Base-by-base conservation (phyloP, 352 stramenopile species). In the Globisporangium nodosum region DNA sequence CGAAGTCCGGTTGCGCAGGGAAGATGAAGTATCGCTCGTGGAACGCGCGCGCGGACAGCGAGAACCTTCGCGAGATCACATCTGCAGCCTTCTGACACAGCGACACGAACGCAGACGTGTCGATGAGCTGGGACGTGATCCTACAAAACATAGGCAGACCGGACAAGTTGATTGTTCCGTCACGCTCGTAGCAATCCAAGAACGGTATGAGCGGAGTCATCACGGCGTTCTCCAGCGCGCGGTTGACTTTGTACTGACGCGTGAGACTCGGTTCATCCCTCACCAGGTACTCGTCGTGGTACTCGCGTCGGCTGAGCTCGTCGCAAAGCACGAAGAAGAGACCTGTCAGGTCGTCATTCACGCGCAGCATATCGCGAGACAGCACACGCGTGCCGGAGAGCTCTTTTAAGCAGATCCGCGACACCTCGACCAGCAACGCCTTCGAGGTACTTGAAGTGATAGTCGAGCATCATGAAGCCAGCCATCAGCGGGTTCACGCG, bases 271-370 rank as follows among this genome's bases (percentile, higher is more conserved):
- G 47, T 1, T 30, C 50, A 16, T 49, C 35, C 3, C 6, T 9
- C 5, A 56, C 56, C 16, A 78, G 54, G 43, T 69, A 66, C 5
- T 63, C 56, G 21, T 78, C 57, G 18, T 64, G 54, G 49, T 45
- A 61, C 27, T 57, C 53, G 13, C 61, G 64, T 0, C 54, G 62
- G 1, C 39, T 57, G 9, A 78, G 54, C 18, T 12, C 45, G 30
- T 73, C 64, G 48, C 70, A 78, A 13, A 78, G 59, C 12, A 55
- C 16, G 3, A 66, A 63, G 27, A 76, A 74, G 9, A 65, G 49
- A 20, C 70, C 65, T 0, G 64, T 62, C 16, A 76, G 37, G 20
- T 74, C 71, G 30, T 75, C 64, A 13, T 63, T 67, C n/a, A 77
- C 42, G 12, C 59, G 68, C 12, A 77, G 50, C 31, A 75, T 56